phyloP scores from a whole-genome alignment of 2,329 filamentous ascomycete species.

The Daldinia sp. region DNA sequence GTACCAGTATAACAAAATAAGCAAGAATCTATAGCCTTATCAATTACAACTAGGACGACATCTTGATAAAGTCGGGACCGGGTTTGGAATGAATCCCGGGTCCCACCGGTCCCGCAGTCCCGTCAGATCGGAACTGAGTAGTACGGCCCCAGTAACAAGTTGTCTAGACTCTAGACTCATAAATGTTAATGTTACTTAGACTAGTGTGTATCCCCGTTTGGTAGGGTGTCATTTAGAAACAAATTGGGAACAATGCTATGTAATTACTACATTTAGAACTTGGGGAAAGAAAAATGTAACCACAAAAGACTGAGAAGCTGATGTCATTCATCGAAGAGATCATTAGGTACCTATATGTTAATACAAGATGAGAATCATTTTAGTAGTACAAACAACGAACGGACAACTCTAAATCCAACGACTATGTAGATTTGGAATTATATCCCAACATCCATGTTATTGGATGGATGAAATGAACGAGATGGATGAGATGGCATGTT shows the following conservation, averaged over 20 bases:
- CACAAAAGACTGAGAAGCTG: not conserved
- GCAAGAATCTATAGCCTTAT: not conserved
- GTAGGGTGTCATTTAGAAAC: not conserved
- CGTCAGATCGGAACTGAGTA: not conserved
- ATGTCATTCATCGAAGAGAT: not conserved
- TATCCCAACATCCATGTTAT: not conserved
- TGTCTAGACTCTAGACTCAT: no score
- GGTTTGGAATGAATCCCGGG: conserved; percentile 14
- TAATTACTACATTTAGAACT: not conserved
- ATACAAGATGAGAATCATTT: not conserved
- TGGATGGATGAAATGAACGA: no score
- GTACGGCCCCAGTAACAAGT: not conserved
- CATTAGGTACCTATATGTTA: not conserved
- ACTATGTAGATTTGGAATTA: not conserved
- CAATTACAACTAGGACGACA: not conserved
- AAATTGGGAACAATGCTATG: not conserved
- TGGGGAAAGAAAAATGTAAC: not conserved
- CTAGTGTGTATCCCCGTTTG: not conserved
- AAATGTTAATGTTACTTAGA: not conserved
- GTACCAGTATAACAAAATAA: not conserved
- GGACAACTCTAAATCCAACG: not conserved
- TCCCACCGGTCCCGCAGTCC: conserved; percentile 1
- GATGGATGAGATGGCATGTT: not conserved
- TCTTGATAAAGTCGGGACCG: not conserved
- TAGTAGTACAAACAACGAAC: not conserved